phyloP scores from a whole-genome alignment of 148 eudicot species.

The Gaultheria prostrata region DNA sequence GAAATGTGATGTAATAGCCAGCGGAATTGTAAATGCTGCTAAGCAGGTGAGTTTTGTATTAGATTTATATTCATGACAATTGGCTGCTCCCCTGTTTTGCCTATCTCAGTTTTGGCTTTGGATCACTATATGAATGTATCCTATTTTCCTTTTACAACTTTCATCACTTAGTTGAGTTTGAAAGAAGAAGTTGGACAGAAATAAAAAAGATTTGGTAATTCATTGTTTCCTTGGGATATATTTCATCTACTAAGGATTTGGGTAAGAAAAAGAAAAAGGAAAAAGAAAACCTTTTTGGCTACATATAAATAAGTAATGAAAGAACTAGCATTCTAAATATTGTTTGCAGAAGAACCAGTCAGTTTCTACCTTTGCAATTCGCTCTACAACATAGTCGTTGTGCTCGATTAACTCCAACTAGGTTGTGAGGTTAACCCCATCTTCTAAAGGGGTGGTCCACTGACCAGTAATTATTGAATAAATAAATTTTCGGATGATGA shows the following conservation, averaged over 20 bases:
- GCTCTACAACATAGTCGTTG: background rate
- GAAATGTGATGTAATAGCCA: conserved; percentile 98
- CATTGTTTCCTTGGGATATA: background rate
- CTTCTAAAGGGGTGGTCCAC: background rate
- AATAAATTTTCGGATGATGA: background rate
- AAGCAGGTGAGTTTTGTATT: conserved; percentile 51
- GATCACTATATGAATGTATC: background rate
- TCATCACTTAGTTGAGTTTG: background rate
- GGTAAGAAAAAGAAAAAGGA: background rate
- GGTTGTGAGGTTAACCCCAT: too few species aligned
- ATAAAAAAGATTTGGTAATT: background rate
- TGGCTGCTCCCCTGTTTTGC: background rate
- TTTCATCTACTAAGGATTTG: background rate
- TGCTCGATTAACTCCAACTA: too few species aligned
- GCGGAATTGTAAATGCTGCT: conserved; percentile 98
- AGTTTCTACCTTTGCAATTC: background rate
- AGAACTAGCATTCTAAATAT: too few species aligned
- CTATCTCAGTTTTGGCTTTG: background rate
- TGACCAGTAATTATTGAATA: background rate
- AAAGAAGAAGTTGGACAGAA: background rate
- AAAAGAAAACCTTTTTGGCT: background rate
- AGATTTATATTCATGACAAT: background rate
- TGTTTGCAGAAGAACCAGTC: background rate
- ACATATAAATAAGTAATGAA: too few species aligned
- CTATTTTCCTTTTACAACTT: background rate